These are phyloP conservation scores for Gillenia trifoliata DNA, from an alignment of 306 rosid genomes.

Conservation along the genomic window DNA sequence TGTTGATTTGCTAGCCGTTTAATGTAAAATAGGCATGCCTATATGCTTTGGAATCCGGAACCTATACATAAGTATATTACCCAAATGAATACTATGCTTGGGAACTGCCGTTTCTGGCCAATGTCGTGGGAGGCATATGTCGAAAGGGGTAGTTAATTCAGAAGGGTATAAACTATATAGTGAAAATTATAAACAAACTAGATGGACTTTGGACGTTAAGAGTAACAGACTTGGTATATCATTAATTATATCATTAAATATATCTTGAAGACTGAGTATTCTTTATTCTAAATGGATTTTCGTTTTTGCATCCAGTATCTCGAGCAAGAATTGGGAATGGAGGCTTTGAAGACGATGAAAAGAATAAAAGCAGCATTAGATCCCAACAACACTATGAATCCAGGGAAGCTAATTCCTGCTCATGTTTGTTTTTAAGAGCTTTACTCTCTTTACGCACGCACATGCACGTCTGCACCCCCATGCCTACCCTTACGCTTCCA, in stretches of 20 bases:
- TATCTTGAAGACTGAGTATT: neutral
- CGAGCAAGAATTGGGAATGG: conserved; percentile 81
- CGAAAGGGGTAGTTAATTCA: neutral
- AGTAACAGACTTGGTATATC: neutral
- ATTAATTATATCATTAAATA: neutral
- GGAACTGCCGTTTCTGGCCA: conserved; percentile 12
- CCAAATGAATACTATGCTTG: conserved; percentile 4
- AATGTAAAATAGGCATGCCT: neutral
- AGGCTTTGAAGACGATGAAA: conserved; percentile 82
- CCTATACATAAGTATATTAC: neutral
- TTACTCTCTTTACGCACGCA: neutral
- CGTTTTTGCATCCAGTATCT: conserved; percentile 54
- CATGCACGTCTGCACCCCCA: conserved; percentile 5
- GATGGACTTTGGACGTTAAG: neutral
- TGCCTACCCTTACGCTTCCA: neutral
- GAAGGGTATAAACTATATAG: neutral
- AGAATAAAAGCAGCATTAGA: conserved; percentile 76
- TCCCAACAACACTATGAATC: conserved; percentile 91
- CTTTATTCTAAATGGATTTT: conserved; percentile 4
- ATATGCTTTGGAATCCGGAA: neutral
- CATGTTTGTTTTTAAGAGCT: conserved; percentile 69
- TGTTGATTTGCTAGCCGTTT: neutral
- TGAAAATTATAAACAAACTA: neutral
- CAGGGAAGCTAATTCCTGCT: conserved; percentile 93
- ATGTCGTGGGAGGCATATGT: neutral